phyloP scores from a whole-genome alignment of 805 yeast species.

The Myxozyma udenii region DNA sequence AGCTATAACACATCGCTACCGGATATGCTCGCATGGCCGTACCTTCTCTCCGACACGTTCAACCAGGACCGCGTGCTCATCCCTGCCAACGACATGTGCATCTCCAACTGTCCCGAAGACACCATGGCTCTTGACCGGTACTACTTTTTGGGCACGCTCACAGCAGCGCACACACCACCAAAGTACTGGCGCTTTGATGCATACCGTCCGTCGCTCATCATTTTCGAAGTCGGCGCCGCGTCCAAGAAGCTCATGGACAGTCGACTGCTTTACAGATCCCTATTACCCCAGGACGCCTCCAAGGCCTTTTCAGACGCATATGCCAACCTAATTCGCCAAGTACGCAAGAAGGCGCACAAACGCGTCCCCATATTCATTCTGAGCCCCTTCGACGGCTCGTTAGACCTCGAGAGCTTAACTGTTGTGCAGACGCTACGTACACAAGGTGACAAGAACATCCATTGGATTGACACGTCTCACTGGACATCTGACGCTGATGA shows the following conservation, averaged over 20 bases:
- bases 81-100: constrained; percentile 15
- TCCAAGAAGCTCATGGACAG: constrained; percentile 19
- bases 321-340: constrained; percentile 16
- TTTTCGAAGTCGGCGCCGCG: constrained; percentile 22
- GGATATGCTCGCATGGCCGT: constrained; percentile 25
- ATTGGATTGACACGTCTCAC: constrained; percentile 26
- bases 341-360: constrained; percentile 25
- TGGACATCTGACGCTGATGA: constrained; percentile 16
- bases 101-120: constrained; percentile 19
- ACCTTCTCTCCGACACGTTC: constrained; percentile 12
- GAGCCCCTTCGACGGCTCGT: constrained; percentile 24
- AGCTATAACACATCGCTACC: constrained; percentile 13
- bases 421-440: constrained; percentile 19
- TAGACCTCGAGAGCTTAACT: constrained; percentile 22
- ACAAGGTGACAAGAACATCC: constrained; percentile 23
- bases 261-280: constrained; percentile 8
- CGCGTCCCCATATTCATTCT: constrained; percentile 22
- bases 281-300: constrained; percentile 27
- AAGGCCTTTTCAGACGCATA: constrained; percentile 23
- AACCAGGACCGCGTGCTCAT: constrained; percentile 15
- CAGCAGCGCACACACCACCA: constrained; percentile 17
- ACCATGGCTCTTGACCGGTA: constrained; percentile 15
- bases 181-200: constrained; percentile 27
- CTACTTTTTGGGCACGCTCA: constrained; percentile 23
- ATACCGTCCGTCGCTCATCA: constrained; percentile 14